Conservation (phyloP, 2,329 filamentous ascomycete genomes). For the Escovopsis sp. region DNA sequence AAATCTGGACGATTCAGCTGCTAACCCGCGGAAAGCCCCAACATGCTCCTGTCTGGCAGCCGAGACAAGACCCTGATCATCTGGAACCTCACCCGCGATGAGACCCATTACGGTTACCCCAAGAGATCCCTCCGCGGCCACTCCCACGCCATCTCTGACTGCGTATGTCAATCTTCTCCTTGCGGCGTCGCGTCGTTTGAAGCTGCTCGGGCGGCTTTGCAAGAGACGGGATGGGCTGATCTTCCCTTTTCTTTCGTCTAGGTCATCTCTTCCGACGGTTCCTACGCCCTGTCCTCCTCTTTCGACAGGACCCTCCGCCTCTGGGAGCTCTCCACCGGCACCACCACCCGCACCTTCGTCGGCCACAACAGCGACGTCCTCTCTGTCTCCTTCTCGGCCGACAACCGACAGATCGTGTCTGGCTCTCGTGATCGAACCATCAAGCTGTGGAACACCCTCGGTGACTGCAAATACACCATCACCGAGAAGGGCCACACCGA, state of each 20-base stretch:
- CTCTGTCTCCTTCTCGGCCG: conserved; percentile 99
- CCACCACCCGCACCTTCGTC: conserved; percentile 94
- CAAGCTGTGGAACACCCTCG: conserved; percentile 99
- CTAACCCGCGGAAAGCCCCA: conserved; percentile 48
- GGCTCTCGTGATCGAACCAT: conserved; percentile 96
- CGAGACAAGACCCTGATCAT: conserved; percentile 99
- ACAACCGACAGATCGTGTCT: conserved; percentile 99
- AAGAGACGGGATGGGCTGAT: conserved; percentile 8
- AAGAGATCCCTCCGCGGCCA: conserved; percentile 98
- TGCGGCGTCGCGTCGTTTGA: background rate
- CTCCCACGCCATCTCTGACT: conserved; percentile 99
- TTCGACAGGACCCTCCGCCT: conserved; percentile 99
- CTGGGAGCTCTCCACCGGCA: conserved; percentile 96
- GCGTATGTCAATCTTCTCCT: conserved; percentile 53
- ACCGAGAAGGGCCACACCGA: conserved; percentile 99
- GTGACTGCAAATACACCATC: conserved; percentile 99
- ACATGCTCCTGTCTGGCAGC: conserved; percentile 96
- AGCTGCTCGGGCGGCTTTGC: background rate
- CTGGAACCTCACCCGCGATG: conserved; percentile 99
- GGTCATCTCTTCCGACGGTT: conserved; percentile 99
- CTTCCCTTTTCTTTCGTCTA: conserved; percentile 28
- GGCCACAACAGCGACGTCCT: conserved; percentile 99
- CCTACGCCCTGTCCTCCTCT: conserved; percentile 95
- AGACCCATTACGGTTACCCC: conserved; percentile 95
- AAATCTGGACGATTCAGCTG: background rate